Evolutionary conservation across 2,329 filamentous ascomycete species (phyloP), one percentile per base, ranked within the genome.

Genomic region (Xylariaceae sp.): DNA sequence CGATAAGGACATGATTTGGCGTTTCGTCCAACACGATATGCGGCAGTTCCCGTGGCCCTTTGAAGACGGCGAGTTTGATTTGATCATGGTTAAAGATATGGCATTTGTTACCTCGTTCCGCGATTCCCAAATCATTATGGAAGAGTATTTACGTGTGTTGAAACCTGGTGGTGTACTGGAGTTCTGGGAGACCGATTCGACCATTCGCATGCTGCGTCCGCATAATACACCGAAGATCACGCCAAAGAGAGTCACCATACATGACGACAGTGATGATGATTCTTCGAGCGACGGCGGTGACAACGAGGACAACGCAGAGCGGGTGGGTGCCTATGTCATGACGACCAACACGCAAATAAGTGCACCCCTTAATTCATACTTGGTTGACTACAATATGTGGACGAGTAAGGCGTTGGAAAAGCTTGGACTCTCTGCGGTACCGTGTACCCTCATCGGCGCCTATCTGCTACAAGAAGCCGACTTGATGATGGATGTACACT

Each of bases 111-210:
- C 84, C n/a, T 79, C 88, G 6, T 82, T 83, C 30, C 76, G 83
- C 50, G 77, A 83, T 59, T 82, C 86, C 39, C 80, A 84, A 54
- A 39, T 64, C 3, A 72, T 83, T 30, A 77, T 86, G 60, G 88
- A 90, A 64, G 91, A 97, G 70, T 88, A 87, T 62, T 76, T 93
- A 51, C 88, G 92, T 15, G 76, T 96, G 10, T 77, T 96, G 42
- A 86, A 82, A 65, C 87, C 89, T 0, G 91, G 90, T 13, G 93
- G 93, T 3, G 84, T 85, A 1, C 70, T 97, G 30, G 93, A 97
- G 71, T 80, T 95, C 13, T 97, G 92, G 92, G 92, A 96, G 65
- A 88, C 88, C 4, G 92, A 97, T 74, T 86, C 92, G 70, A 83
- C 88, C 10, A 85, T 96, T 64, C 88, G 92, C 66, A 92, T 92